phyloP scores from a whole-genome alignment of 2,329 filamentous ascomycete genomes.

The Colletotrichum scovillei region DNA sequence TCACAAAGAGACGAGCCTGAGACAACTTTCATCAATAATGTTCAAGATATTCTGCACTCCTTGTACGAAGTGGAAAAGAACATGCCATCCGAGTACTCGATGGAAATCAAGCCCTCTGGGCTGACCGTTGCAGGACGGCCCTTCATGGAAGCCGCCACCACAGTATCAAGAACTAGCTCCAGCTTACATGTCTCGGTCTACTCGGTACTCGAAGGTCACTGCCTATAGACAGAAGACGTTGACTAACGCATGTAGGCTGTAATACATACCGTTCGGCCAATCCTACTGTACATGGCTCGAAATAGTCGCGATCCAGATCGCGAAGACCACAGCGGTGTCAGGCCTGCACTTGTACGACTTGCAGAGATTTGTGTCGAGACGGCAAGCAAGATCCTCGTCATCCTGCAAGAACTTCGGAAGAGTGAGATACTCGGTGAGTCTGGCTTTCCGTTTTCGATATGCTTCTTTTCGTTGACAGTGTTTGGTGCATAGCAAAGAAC shows the following conservation, averaged over 20 bases:
- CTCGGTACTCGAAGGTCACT: neutral
- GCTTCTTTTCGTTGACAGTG: neutral
- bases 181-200: slow-evolving; percentile 18
- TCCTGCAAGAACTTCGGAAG: slow-evolving; percentile 18
- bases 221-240: too few relatives aligned
- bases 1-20: slow-evolving; percentile 1
- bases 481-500: slow-evolving; percentile 17
- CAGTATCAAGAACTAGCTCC: slow-evolving; percentile 17
- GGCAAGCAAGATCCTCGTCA: slow-evolving; percentile 25
- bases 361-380: slow-evolving; percentile 31
- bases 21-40: slow-evolving; percentile 6
- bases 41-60: slow-evolving; percentile 6
- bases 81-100: slow-evolving; percentile 20
- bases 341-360: slow-evolving; percentile 12
- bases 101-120: slow-evolving; percentile 12
- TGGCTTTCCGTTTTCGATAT: too few relatives aligned
- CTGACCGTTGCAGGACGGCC: slow-evolving; percentile 8
- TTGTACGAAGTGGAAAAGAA: slow-evolving; percentile 22
- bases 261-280: slow-evolving; percentile 27
- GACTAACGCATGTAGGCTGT: neutral
- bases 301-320: slow-evolving; percentile 15
- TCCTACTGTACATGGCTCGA: slow-evolving; percentile 26
- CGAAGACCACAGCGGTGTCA: neutral
- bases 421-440: slow-evolving; percentile 6
- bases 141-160: neutral